phyloP scores from a whole-genome alignment of 768 basidiomycete species.

The Phylloporus arenicola region DNA sequence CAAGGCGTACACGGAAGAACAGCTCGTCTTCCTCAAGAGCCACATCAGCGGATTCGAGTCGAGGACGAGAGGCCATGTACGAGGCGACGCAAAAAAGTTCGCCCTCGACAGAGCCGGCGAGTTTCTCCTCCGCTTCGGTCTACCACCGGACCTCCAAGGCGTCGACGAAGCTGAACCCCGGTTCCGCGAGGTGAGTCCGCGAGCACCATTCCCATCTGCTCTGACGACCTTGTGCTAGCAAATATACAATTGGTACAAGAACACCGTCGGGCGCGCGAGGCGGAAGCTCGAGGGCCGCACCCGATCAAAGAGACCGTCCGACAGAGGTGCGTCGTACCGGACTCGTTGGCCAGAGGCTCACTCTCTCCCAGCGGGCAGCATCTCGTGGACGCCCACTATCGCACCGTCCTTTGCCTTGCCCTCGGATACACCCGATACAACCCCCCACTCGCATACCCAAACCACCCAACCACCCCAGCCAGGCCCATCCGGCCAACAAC shows the following conservation, averaged over 20 bases:
- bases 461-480: slow-evolving; percentile 29
- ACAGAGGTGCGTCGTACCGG: slow-evolving; percentile 37
- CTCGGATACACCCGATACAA: slow-evolving; percentile 25
- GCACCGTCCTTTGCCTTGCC: slow-evolving; percentile 34
- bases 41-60: slow-evolving; percentile 53
- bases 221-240: slow-evolving; percentile 28
- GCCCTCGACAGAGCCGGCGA: slow-evolving; percentile 58
- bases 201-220: neutral
- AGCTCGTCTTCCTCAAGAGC: slow-evolving; percentile 52
- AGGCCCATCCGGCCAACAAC: slow-evolving; percentile 28
- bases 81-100: slow-evolving; percentile 68
- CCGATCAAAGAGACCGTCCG: slow-evolving; percentile 44
- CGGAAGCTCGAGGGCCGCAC: slow-evolving; percentile 53
- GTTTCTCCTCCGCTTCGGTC: slow-evolving; percentile 54
- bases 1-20: slow-evolving; percentile 60
- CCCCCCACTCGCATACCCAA: slow-evolving; percentile 20
- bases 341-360: neutral
- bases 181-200: slow-evolving; percentile 50
- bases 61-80: slow-evolving; percentile 50
- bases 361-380: slow-evolving; percentile 12
- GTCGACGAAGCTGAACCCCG: slow-evolving; percentile 54
- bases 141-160: slow-evolving; percentile 49
- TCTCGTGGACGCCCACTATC: slow-evolving; percentile 38
- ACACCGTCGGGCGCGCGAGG: slow-evolving; percentile 57
- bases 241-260: slow-evolving; percentile 74